Evolutionary conservation across 225 moss, liverwort and hornwort species (phyloP).

Genomic region (Pseudoscleropodium purum): DNA sequence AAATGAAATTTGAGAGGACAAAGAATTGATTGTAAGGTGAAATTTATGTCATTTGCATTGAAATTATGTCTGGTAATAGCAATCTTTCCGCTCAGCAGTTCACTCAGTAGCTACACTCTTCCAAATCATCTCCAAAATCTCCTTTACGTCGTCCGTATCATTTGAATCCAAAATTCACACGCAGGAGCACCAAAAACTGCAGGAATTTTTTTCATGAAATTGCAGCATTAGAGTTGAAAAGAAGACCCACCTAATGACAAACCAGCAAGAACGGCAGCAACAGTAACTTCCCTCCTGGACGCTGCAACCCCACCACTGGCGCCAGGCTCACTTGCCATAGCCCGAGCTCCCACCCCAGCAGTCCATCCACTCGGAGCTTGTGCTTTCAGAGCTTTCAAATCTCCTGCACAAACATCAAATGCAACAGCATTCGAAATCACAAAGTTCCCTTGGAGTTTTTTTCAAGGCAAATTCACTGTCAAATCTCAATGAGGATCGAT

Average conservation of each 20-base stretch:
- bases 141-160: background rate
- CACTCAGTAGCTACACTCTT: background rate
- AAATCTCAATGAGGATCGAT: background rate
- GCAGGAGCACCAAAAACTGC: background rate
- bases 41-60: background rate
- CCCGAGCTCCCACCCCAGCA: background rate
- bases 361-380: constrained; percentile 11
- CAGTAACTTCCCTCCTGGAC: constrained; percentile 34
- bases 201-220: background rate
- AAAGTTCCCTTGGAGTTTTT: background rate
- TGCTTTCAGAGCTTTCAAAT: background rate
- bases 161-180: background rate
- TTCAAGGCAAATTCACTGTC: background rate
- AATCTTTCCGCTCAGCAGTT: background rate
- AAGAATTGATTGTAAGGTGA: background rate
- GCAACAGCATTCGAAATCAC: background rate
- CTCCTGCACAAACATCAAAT: background rate
- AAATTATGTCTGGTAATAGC: background rate
- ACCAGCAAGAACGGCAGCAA: constrained; percentile 27
- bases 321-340: constrained; percentile 4
- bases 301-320: background rate
- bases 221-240: background rate
- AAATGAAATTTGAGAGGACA: background rate
- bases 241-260: constrained; percentile 21
- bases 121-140: background rate